Conservation (phyloP, 108 stramenopile genomes). For the Fistulifera pelliculosa region DNA sequence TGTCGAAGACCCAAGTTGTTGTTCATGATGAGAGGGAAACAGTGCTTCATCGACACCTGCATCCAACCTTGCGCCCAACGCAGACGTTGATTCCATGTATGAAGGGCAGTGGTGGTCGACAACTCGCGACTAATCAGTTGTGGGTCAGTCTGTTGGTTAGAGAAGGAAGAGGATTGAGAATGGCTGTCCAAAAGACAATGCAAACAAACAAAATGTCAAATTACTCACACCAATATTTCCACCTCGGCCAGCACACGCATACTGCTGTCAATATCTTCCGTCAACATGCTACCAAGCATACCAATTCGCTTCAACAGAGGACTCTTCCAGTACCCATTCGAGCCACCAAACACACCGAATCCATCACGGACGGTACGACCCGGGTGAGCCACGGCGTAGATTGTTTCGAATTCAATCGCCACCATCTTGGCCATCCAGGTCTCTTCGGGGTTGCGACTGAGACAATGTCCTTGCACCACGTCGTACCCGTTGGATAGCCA, state of each 20-base stretch:
- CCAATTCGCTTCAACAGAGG: background rate
- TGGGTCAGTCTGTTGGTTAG: background rate
- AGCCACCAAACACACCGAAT: conserved; percentile 5
- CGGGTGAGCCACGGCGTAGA: conserved; percentile 1
- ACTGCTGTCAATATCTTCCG: background rate
- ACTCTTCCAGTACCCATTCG: conserved; percentile 4
- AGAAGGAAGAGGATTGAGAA: no score
- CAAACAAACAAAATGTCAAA: no score
- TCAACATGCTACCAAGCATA: conserved; percentile 3
- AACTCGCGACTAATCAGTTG: background rate
- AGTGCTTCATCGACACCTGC: conserved; percentile 2
- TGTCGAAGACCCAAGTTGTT: background rate
- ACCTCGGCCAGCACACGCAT: background rate
- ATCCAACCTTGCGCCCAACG: conserved; percentile 6
- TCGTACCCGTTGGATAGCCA: conserved; percentile 3
- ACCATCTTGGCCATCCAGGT: conserved; percentile 3
- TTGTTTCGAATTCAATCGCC: conserved; percentile 4
- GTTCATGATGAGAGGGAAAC: background rate
- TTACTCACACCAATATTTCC: background rate
- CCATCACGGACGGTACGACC: conserved; percentile 1
- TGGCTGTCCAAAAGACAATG: no score
- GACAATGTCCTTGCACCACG: conserved; percentile 2
- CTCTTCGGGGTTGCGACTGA: conserved; percentile 1
- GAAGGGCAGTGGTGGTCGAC: background rate
- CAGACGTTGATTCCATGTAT: conserved; percentile 1